Evolutionary conservation across 768 basidiomycete species (phyloP).

Genomic region (Kwoniella shandongensis): DNA sequence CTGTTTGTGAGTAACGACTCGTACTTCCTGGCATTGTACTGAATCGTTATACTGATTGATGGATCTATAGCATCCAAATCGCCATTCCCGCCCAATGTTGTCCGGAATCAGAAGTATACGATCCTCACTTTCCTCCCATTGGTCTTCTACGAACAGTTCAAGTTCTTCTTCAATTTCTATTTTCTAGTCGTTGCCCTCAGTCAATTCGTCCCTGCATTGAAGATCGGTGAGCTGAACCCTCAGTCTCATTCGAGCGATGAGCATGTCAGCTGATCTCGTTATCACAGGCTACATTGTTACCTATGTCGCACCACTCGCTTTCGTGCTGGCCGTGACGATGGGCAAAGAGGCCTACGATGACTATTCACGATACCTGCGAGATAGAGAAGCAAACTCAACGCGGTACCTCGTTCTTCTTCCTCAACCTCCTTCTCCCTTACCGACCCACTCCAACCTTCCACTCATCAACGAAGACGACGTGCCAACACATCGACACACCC

Average conservation of each 20-base stretch:
- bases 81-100: conserved; percentile 72
- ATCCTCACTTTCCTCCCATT: conserved; percentile 93
- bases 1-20: conserved; percentile 20
- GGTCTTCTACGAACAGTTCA: conserved; percentile 98
- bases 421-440: conserved; percentile 48
- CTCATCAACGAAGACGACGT: conserved; percentile 9
- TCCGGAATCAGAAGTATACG: conserved; percentile 98
- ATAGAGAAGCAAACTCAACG: conserved; percentile 91
- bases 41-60: background rate
- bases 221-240: conserved; percentile 69
- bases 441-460: conserved; percentile 26
- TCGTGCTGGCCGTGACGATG: conserved; percentile 92
- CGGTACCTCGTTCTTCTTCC: conserved; percentile 80
- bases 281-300: conserved; percentile 83
- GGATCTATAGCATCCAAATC: conserved; percentile 13
- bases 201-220: conserved; percentile 92
- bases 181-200: conserved; percentile 94
- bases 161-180: conserved; percentile 99
- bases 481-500: conserved; percentile 16
- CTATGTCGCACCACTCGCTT: conserved; percentile 92
- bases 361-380: conserved; percentile 87
- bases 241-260: background rate
- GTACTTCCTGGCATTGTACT: background rate
- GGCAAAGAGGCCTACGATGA: conserved; percentile 99
- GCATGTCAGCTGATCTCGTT: background rate